A percentile compares a stretch with the other conserved stretches of the same genome.
These are phyloP conservation scores for Rhamnella rubrinervis DNA, from an alignment of 331 rosid genomes.

Conservation along the genomic window DNA sequence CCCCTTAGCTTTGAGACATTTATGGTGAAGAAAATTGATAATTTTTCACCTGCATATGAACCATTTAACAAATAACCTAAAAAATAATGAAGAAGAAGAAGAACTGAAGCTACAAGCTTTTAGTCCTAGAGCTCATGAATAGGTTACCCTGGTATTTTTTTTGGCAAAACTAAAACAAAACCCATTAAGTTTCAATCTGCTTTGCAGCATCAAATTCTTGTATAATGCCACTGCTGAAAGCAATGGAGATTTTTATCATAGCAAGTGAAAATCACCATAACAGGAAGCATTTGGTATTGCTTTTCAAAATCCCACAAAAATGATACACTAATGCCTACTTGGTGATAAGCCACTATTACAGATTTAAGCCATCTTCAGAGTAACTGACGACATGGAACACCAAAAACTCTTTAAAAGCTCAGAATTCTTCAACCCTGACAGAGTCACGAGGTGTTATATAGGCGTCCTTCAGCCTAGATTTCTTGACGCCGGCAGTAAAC, in stretches of 20 bases:
- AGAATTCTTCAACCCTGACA: constrained; percentile 57
- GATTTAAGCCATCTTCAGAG: constrained; percentile 10
- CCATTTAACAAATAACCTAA: too few relatives aligned
- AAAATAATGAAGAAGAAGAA: too few relatives aligned
- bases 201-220: neutral
- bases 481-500: constrained; percentile 84
- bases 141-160: too few relatives aligned
- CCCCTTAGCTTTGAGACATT: too few relatives aligned
- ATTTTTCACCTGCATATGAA: too few relatives aligned
- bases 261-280: neutral
- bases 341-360: neutral
- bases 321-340: neutral
- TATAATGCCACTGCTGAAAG: neutral
- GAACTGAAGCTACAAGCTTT: too few relatives aligned
- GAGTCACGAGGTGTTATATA: constrained; percentile 55
- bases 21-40: too few relatives aligned
- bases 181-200: too few relatives aligned
- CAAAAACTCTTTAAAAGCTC: constrained; percentile 22
- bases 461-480: constrained; percentile 70
- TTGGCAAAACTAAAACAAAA: too few relatives aligned
- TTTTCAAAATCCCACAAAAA: too few relatives aligned
- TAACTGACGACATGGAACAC: constrained; percentile 5
- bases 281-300: neutral
- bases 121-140: too few relatives aligned
- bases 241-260: neutral